Evolutionary conservation across 2,329 filamentous ascomycete species (phyloP), one percentile per base, ranked within the genome.

Genomic region (Orbilia oligospora): DNA sequence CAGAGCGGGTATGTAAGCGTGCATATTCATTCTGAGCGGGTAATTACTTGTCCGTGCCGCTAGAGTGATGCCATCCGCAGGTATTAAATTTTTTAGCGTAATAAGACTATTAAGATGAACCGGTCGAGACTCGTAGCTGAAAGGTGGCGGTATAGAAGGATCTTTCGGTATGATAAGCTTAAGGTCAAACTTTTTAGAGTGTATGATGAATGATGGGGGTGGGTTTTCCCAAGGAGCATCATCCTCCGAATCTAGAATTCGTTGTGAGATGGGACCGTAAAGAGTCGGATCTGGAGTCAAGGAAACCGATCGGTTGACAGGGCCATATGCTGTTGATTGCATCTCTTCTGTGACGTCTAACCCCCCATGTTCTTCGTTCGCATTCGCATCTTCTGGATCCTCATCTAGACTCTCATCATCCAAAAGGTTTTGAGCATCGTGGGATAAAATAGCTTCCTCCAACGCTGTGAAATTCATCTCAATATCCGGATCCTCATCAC

Each of bases 1-100:
- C 0, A 95, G 85, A 81, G 92, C 90, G 0, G 91, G 90, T 0
- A 94, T 89, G 65, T 90, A 87, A 0, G 87, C 85, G 46, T 89
- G 84, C 86, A 92, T 89, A 84, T 88, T 90, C 41, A 92, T 84
- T 20, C 75, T 55, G 8, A 78, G 18, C n/a, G 75, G 75, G 22
- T 72, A 78, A 5, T 51, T 46, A 12, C 68, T 69, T 6, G 33
- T 58, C 48, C 69, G 75, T n/a, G 75, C 75, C 10, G 61, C 63
- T 2, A 78, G n/a, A 1, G 75, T 78, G 53, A 72, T 71, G 14
- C 68, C 27, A 58, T 78, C 75, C 4, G 68, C n/a, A 16, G 75
- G 75, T 38, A 78, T 78, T 27, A 78, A 36, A 22, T 78, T 65
- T 20, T 68, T 48, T 22, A 78, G 53, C 2, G 75, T 78, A 8